Evolutionary conservation across 225 moss, liverwort and hornwort species (phyloP).

Genomic region (Antitrichia curtipendula): DNA sequence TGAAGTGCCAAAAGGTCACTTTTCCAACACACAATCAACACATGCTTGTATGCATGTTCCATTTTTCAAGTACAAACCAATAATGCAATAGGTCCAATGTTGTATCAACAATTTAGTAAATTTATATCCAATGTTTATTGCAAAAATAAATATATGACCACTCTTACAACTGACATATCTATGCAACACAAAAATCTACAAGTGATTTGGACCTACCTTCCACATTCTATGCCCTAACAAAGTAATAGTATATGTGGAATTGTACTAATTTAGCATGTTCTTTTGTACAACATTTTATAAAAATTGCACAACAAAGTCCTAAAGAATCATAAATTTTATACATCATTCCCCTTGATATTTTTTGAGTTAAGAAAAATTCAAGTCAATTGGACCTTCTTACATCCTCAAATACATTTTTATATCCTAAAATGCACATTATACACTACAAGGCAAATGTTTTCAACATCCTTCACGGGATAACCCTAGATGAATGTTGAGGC

Average conservation of each 20-base stretch:
- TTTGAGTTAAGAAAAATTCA: no score
- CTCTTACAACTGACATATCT: not conserved
- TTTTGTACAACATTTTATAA: not conserved
- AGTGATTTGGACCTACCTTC: not conserved
- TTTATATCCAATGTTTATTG: accelerated
- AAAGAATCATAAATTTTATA: not conserved
- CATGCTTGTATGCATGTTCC: accelerated
- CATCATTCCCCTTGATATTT: not conserved
- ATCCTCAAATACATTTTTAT: no score
- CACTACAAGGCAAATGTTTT: not conserved
- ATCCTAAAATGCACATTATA: not conserved
- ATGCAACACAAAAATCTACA: not conserved
- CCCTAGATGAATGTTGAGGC: not conserved
- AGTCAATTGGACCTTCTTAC: not conserved
- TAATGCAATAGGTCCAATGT: accelerated
- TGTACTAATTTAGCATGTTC: not conserved
- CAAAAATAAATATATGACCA: accelerated
- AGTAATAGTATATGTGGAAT: not conserved
- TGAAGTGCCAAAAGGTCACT: no score
- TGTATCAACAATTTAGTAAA: not conserved
- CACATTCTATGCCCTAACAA: not conserved
- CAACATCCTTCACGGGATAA: accelerated
- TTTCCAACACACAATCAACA: accelerated
- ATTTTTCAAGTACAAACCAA: not conserved
- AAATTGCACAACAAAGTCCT: not conserved